phyloP scores from a whole-genome alignment of 2,329 filamentous ascomycete species.

The Cytospora schulzeri region DNA sequence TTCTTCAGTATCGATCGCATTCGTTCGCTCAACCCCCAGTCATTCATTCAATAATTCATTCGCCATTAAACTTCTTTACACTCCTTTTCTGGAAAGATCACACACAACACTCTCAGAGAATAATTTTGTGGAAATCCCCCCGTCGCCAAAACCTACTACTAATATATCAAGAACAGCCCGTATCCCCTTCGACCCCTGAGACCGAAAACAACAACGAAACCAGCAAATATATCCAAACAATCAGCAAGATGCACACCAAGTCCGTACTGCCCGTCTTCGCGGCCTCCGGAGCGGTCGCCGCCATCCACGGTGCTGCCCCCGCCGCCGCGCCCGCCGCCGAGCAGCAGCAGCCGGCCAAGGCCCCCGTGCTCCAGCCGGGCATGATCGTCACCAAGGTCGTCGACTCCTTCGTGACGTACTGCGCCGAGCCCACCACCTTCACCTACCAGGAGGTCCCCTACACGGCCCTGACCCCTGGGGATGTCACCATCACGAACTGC shows the following conservation, averaged over 20 bases:
- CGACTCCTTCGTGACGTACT: conserved; percentile 42
- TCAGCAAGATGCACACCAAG: conserved; percentile 37
- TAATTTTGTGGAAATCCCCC: no score
- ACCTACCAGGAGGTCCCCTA: conserved; percentile 54
- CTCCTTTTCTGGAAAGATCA: neutral
- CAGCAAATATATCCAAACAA: conserved; percentile 7
- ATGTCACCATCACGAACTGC: conserved; percentile 56
- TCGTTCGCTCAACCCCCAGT: neutral
- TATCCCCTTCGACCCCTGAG: no score
- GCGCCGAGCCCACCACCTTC: conserved; percentile 52
- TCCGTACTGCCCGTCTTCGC: conserved; percentile 33
- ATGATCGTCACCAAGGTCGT: conserved; percentile 39
- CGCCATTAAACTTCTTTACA: neutral
- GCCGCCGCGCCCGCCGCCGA: neutral
- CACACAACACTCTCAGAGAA: no score
- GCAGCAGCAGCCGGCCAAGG: neutral
- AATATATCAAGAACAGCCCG: no score
- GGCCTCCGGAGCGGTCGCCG: conserved; percentile 30
- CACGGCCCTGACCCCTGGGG: conserved; percentile 57
- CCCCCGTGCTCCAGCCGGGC: neutral
- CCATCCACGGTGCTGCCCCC: conserved; percentile 33
- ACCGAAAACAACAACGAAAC: neutral
- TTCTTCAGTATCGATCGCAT: neutral
- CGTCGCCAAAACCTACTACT: neutral
- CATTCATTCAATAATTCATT: neutral